Percentiles rank a stretch among this genome's conserved stretches.
Evolutionary conservation across 495 filamentous ascomycete species (phyloP).

Genomic region (Viridothelium virens): DNA sequence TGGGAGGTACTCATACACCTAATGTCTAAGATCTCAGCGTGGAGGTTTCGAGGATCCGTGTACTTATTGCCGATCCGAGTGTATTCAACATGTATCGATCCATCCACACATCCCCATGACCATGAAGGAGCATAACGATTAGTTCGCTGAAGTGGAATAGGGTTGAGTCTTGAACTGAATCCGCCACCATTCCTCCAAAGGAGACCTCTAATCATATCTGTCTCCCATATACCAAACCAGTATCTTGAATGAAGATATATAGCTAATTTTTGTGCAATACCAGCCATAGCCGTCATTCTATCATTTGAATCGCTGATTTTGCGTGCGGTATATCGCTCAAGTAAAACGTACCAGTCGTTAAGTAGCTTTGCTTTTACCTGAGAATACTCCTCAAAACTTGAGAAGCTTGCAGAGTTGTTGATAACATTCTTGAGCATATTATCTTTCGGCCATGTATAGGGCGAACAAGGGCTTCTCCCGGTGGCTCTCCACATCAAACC

Average conservation of each 20-base stretch:
- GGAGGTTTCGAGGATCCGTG: background rate
- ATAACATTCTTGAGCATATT: background rate
- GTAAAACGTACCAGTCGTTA: background rate
- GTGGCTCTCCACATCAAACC: background rate
- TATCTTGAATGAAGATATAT: background rate
- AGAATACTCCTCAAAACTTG: background rate
- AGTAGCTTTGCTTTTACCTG: background rate
- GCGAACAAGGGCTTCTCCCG: background rate
- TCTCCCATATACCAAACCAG: background rate
- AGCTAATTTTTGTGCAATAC: background rate
- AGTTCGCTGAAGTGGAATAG: background rate
- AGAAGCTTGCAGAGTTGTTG: background rate
- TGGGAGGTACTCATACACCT: background rate
- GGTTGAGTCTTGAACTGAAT: background rate
- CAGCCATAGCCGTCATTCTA: background rate
- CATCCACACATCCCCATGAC: slow-evolving; percentile 2
- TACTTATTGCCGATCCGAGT: background rate
- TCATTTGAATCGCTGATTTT: background rate
- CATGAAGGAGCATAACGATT: background rate
- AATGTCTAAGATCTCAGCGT: background rate
- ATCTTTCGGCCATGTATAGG: background rate
- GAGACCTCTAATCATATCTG: background rate
- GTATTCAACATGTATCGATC: background rate
- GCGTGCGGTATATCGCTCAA: background rate
- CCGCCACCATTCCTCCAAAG: background rate